Evolutionary conservation across 352 stramenopile genomes (phyloP).

Genomic region (Phytophthora melonis): DNA sequence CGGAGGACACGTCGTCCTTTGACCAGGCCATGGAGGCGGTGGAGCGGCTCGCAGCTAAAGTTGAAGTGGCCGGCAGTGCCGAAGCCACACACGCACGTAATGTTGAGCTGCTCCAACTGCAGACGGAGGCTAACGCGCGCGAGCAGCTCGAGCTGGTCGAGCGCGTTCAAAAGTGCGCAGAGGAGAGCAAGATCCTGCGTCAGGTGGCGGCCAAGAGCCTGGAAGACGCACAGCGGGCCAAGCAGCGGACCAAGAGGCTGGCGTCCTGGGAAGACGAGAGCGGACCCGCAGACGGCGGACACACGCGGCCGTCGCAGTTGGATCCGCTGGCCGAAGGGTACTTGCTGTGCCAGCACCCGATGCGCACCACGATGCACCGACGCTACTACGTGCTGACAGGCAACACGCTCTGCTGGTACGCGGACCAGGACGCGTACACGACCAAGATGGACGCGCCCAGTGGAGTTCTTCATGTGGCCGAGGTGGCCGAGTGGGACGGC

Average conservation of each 20-base stretch:
- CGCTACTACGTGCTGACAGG: constrained; percentile 84
- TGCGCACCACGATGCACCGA: constrained; percentile 70
- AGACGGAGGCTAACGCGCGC: constrained; percentile 24
- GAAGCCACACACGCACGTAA: constrained; percentile 56
- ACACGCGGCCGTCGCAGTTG: constrained; percentile 56
- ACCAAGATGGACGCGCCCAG: constrained; percentile 55
- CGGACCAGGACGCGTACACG: constrained; percentile 70
- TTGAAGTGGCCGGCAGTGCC: constrained; percentile 57
- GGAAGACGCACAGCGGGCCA: constrained; percentile 65
- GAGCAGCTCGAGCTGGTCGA: constrained; percentile 44
- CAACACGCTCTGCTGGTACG: constrained; percentile 86
- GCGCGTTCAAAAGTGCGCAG: constrained; percentile 36
- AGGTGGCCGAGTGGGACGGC: constrained; percentile 73
- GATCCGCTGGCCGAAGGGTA: constrained; percentile 79
- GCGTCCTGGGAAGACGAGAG: constrained; percentile 62
- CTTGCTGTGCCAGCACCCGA: constrained; percentile 72
- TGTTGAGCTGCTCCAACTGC: constrained; percentile 37
- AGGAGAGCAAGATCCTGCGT: constrained; percentile 53
- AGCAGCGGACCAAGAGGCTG: constrained; percentile 58
- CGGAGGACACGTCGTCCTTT: constrained; percentile 20
- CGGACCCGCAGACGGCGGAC: constrained; percentile 6
- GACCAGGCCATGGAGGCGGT: constrained; percentile 40
- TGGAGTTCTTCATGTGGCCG: constrained; percentile 72
- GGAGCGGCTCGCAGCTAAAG: constrained; percentile 60
- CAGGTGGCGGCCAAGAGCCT: constrained; percentile 56